A percentile compares a stretch with the other conserved stretches of the same genome.
These are phyloP conservation scores for Cetraspora pellucida DNA, from an alignment of 192 early-diverging fungal genomes.

Conservation along the genomic window DNA sequence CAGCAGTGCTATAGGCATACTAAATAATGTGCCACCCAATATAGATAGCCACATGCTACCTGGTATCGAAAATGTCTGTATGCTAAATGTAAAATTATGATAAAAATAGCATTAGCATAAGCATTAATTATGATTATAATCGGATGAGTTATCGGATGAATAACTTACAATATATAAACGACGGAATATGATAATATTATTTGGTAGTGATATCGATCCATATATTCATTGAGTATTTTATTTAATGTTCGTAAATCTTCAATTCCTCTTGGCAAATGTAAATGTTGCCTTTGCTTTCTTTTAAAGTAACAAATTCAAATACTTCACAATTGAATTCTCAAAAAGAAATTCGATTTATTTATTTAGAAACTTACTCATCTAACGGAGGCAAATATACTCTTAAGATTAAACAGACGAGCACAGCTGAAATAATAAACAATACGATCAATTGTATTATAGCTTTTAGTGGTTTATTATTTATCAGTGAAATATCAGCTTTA, in stretches of 20 bases:
- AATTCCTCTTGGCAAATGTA: constrained; percentile 55
- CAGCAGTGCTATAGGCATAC: constrained; percentile 53
- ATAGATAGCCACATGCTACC: constrained; percentile 67
- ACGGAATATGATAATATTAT: constrained; percentile 52
- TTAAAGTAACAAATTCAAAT: constrained; percentile 14
- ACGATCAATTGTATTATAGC: constrained; percentile 1
- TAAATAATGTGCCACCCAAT: constrained; percentile 58
- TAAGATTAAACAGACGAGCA: not conserved
- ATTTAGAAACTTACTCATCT: constrained; percentile 18
- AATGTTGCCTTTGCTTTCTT: constrained; percentile 50
- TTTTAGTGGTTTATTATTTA: not conserved
- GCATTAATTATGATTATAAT: not conserved
- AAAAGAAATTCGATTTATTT: not conserved
- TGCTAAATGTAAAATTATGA: constrained; percentile 38
- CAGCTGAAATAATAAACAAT: constrained; percentile 8
- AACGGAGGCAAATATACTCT: constrained; percentile 16
- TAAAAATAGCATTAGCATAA: not conserved
- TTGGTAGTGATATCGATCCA: constrained; percentile 53
- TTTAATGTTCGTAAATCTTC: constrained; percentile 53
- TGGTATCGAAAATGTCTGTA: constrained; percentile 64
- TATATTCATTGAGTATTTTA: constrained; percentile 50
- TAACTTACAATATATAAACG: constrained; percentile 60
- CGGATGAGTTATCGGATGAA: not conserved
- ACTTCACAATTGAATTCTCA: not conserved
- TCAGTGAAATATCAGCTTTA: no score